Evolutionary conservation across 2,329 filamentous ascomycete species (phyloP).

Genomic region (Phaeophleospora eucalypticola): DNA sequence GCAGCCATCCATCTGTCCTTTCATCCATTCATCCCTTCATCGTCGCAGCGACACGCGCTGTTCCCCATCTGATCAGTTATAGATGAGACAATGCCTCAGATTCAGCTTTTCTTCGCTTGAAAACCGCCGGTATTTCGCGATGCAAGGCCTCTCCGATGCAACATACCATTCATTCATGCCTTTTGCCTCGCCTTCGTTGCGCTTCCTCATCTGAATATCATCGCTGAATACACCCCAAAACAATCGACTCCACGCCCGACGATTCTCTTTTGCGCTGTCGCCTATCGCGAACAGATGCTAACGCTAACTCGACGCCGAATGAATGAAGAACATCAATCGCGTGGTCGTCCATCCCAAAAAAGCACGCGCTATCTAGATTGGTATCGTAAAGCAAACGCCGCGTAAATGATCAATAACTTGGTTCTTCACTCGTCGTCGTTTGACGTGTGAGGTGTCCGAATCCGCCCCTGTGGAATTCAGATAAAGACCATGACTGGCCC

Average conservation of each 20-base stretch:
- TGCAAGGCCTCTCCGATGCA: neutral
- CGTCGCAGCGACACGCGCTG: neutral
- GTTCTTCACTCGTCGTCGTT: neutral
- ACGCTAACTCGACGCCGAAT: conserved; percentile 29
- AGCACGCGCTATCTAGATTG: conserved; percentile 26
- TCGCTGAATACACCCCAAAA: neutral
- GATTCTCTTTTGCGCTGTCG: conserved; percentile 27
- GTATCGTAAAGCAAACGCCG: conserved; percentile 21
- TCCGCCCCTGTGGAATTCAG: conserved; percentile 2
- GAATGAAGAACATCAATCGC: neutral
- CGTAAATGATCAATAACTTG: conserved; percentile 5
- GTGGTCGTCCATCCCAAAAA: neutral
- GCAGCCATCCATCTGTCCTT: too few relatives aligned
- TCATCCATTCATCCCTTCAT: neutral
- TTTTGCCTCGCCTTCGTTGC: neutral
- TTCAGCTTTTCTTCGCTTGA: neutral
- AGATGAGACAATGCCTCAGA: neutral
- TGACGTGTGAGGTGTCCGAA: conserved; percentile 3
- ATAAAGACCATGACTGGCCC: conserved; percentile 11
- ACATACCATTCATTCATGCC: too few relatives aligned
- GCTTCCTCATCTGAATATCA: neutral
- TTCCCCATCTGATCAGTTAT: neutral
- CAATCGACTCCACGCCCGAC: neutral
- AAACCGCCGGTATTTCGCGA: neutral
- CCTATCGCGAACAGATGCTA: conserved; percentile 37